phyloP scores from a whole-genome alignment of 495 filamentous ascomycete species.

The Ascodesmis nigricans region DNA sequence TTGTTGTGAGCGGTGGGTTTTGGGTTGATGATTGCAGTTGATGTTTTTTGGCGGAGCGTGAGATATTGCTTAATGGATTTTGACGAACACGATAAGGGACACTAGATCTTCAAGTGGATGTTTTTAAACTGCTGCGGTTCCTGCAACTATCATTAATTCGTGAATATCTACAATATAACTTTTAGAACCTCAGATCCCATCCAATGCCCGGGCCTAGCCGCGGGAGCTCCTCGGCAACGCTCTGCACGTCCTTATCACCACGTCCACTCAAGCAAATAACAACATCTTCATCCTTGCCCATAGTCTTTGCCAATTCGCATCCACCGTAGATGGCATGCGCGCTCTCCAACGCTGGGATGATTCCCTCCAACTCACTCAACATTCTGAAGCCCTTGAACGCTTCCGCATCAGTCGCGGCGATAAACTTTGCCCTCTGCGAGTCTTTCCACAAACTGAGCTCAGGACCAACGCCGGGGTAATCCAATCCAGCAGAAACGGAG shows the following conservation, averaged over 20 bases:
- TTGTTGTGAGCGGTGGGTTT: too few relatives aligned
- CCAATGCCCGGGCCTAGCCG: conserved; percentile 74
- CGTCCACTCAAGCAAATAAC: conserved; percentile 87
- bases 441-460: conserved; percentile 91
- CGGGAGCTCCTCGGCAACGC: conserved; percentile 84
- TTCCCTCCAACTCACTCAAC: conserved; percentile 69
- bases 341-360: conserved; percentile 88
- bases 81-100: too few relatives aligned
- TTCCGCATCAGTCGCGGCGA: conserved; percentile 78
- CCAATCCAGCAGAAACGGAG: conserved; percentile 87
- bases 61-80: too few relatives aligned
- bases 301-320: conserved; percentile 72
- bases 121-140: too few relatives aligned
- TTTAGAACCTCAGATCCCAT: conserved; percentile 67
- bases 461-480: conserved; percentile 91
- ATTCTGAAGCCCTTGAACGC: conserved; percentile 77
- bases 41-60: too few relatives aligned
- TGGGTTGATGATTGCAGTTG: too few relatives aligned
- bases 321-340: conserved; percentile 82
- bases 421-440: conserved; percentile 57
- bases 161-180: too few relatives aligned
- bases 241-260: conserved; percentile 97
- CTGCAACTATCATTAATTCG: too few relatives aligned
- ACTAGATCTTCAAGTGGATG: too few relatives aligned
- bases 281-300: conserved; percentile 69